Evolutionary conservation across 257 asterid genomes (phyloP), one percentile per base, ranked within the genome.

Genomic region (Scutellaria minor): DNA sequence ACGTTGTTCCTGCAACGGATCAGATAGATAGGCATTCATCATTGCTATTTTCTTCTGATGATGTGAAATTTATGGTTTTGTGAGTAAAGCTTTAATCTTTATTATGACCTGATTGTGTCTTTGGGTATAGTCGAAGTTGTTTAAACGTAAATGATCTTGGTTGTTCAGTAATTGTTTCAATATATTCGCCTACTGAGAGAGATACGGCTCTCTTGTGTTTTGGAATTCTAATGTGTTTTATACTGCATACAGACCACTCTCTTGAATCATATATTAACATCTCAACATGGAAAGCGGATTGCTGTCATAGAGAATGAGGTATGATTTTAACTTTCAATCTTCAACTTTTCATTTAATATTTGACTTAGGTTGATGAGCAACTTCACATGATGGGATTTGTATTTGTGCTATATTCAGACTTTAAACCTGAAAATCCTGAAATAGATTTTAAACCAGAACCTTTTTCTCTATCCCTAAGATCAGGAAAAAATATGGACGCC

Each of bases 251-350:
- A 94, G 99, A 94, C 99, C 13, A 91, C 99, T 48, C 90, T 94
- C 76, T 84, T 94, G 87, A 94, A 94, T 84, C 97, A 91, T 80
- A 91, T 94, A 66, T 77, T 94, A 86, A 89, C 97, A 46, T 89
- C 97, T 51, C 86, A 91, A 77, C 97, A 94, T 64, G 99, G 96
- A 66, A 91, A 91, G 90, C 81, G 97, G 73, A 91, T 91, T 63
- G 97, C 99, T 57, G 99, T 94, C 46, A 88, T 91, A 46, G 99
- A 94, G 80, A 94, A 94, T 80, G 99, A 94, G 99, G 99, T 94
- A 88, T 73, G 80, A 2, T 54, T 58, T 9, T 64, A 27, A 7
- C 35, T 18, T 13, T 12, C 44, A 18, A 71, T 50, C 46, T 52
- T 60, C 1, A 15, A 60, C 63, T n/a, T 5, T 7, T 66, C 37